Conservation (phyloP, 305 asterid genomes). For the Striga hermonthica region DNA sequence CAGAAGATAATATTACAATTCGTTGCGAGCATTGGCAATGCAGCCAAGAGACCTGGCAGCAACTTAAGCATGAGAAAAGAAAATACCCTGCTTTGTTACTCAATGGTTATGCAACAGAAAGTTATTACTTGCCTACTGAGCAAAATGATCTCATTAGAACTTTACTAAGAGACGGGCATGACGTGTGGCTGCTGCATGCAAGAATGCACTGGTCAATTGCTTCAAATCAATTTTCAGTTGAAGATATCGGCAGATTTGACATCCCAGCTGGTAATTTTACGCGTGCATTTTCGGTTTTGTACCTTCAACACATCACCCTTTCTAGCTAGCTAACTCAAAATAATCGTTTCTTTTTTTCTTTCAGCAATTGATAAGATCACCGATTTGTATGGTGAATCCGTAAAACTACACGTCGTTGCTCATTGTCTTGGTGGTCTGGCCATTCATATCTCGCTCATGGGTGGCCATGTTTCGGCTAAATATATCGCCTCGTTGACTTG, state of each 20-base stretch:
- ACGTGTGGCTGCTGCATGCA: slow-evolving; percentile 44
- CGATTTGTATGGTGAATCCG: slow-evolving; percentile 34
- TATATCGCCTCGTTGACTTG: slow-evolving; percentile 49
- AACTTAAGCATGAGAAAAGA: slow-evolving; percentile 22
- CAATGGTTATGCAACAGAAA: slow-evolving; percentile 53
- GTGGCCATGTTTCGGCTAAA: slow-evolving; percentile 44
- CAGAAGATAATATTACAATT: slow-evolving; percentile 45
- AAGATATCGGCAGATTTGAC: slow-evolving; percentile 51
- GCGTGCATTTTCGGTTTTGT: not conserved
- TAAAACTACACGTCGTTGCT: slow-evolving; percentile 44
- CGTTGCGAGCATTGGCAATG: slow-evolving; percentile 44
- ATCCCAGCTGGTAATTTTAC: slow-evolving; percentile 41
- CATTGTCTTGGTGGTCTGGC: slow-evolving; percentile 56
- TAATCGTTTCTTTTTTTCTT: not conserved
- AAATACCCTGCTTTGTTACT: slow-evolving; percentile 43
- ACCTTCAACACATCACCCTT: not conserved
- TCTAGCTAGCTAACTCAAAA: no score
- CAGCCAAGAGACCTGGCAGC: slow-evolving; percentile 11
- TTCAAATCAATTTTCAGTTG: slow-evolving; percentile 36
- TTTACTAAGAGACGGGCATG: slow-evolving; percentile 43
- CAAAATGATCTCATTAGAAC: slow-evolving; percentile 47
- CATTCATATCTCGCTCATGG: slow-evolving; percentile 50
- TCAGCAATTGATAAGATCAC: slow-evolving; percentile 44
- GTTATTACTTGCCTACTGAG: slow-evolving; percentile 51
- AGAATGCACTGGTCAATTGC: slow-evolving; percentile 39